Conservation (phyloP, 106 monocot species). For the Dioscorea alata region DNA sequence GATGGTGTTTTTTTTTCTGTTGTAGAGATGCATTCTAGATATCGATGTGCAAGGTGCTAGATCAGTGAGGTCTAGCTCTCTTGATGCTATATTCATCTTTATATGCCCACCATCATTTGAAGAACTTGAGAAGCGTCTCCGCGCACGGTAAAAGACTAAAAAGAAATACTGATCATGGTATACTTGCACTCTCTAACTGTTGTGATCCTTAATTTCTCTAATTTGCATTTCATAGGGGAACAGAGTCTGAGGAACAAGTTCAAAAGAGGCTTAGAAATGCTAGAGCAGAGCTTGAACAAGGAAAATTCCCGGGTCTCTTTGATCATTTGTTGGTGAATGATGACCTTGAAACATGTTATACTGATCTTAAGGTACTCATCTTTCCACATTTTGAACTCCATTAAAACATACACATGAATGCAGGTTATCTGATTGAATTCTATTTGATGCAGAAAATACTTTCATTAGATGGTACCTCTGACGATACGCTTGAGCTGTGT, state of each 20-base stretch:
- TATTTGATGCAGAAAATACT: conserved; percentile 32
- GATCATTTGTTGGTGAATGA: conserved; percentile 87
- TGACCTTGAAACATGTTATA: conserved; percentile 70
- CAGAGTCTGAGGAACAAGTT: conserved; percentile 89
- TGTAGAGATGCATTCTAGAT: conserved; percentile 90
- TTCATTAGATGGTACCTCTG: conserved; percentile 31
- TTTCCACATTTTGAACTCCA: too few relatives aligned
- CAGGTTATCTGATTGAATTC: too few relatives aligned
- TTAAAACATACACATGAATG: too few relatives aligned
- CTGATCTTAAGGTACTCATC: conserved; percentile 60
- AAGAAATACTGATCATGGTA: too few relatives aligned
- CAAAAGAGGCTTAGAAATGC: conserved; percentile 88
- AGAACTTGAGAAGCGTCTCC: conserved; percentile 84
- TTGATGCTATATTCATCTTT: conserved; percentile 89
- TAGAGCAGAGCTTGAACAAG: conserved; percentile 71
- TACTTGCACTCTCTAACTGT: too few relatives aligned
- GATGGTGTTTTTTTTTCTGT: neutral
- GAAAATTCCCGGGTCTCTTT: conserved; percentile 50
- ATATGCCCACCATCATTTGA: conserved; percentile 81
- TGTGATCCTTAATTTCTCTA: too few relatives aligned
- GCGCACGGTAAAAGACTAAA: conserved; percentile 46
- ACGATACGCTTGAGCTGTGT: conserved; percentile 27
- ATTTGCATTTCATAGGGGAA: conserved; percentile 43
- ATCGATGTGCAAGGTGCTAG: conserved; percentile 98
- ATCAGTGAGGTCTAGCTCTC: conserved; percentile 75